Percentiles rank a stretch among this genome's conserved stretches.
These are phyloP conservation scores for Barnettozyma salicaria DNA, from an alignment of 805 yeast genomes.

Conservation along the genomic window DNA sequence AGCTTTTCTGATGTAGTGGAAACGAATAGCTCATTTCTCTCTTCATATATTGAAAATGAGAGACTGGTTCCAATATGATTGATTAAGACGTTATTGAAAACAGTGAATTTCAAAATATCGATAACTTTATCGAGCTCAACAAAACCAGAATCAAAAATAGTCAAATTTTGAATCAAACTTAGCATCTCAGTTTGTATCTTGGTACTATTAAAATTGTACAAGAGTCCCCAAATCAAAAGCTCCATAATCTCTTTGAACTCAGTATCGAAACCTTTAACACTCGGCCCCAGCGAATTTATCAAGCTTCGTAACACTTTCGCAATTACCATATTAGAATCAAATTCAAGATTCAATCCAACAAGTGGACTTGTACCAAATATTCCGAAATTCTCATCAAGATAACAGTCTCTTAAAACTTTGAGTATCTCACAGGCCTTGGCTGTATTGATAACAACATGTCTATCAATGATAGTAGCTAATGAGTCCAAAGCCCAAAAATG, in stretches of 20 bases:
- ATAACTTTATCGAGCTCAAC: conserved; percentile 29
- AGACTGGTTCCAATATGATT: conserved; percentile 25
- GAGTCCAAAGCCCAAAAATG: conserved; percentile 69
- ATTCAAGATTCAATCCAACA: conserved; percentile 40
- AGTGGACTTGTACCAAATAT: conserved; percentile 35
- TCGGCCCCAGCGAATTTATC: conserved; percentile 55
- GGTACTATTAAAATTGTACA: conserved; percentile 31
- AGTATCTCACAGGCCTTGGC: conserved; percentile 40
- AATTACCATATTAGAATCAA: conserved; percentile 39
- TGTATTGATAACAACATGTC: conserved; percentile 43
- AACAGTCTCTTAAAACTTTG: conserved; percentile 32
- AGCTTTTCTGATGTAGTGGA: conserved; percentile 36
- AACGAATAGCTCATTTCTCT: conserved; percentile 38
- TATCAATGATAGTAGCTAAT: conserved; percentile 47
- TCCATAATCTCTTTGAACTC: conserved; percentile 28
- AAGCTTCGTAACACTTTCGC: conserved; percentile 40
- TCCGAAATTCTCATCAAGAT: conserved; percentile 46
- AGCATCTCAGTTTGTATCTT: conserved; percentile 32
- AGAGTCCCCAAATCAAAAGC: conserved; percentile 31
- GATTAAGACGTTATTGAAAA: conserved; percentile 29
- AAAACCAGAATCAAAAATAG: conserved; percentile 38
- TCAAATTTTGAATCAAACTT: conserved; percentile 39
- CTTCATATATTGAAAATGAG: conserved; percentile 32
- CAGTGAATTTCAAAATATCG: conserved; percentile 27
- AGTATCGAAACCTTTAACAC: conserved; percentile 30